phyloP scores from a whole-genome alignment of 768 basidiomycete species.

The Tricholoma matsutake region DNA sequence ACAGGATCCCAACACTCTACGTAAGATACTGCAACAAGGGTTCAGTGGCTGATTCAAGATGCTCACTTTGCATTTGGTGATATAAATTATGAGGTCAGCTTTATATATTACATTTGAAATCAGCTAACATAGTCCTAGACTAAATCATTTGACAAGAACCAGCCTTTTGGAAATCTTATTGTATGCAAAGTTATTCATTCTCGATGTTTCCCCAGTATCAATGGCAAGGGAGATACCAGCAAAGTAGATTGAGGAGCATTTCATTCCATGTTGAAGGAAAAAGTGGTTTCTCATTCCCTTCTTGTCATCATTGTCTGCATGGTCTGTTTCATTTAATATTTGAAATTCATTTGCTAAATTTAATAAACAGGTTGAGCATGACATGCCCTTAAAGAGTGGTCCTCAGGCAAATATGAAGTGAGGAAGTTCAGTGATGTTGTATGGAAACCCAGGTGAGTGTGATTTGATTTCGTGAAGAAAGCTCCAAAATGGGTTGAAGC shows the following conservation, averaged over 20 bases:
- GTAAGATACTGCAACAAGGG: neutral
- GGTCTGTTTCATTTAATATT: neutral
- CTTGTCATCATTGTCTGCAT: neutral
- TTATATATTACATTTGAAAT: neutral
- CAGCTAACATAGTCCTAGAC: too few relatives aligned
- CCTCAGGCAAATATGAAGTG: too few relatives aligned
- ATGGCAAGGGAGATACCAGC: neutral
- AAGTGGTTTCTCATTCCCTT: neutral
- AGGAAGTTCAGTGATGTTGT: too few relatives aligned
- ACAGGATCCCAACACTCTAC: neutral
- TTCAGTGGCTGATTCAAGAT: too few relatives aligned
- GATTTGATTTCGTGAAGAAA: too few relatives aligned
- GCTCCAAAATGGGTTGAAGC: too few relatives aligned
- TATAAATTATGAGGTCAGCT: neutral
- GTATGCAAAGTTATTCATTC: too few relatives aligned
- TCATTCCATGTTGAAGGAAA: neutral
- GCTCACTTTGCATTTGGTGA: neutral
- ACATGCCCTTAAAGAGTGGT: too few relatives aligned
- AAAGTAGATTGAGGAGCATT: neutral
- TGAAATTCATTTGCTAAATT: too few relatives aligned
- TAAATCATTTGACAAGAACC: too few relatives aligned
- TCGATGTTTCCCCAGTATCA: neutral
- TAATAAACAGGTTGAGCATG: neutral
- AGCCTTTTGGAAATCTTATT: too few relatives aligned
- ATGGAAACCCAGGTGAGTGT: too few relatives aligned